Base-by-base conservation (phyloP, 306 rosid genomes). In the Notholithocarpus densiflorus region DNA sequence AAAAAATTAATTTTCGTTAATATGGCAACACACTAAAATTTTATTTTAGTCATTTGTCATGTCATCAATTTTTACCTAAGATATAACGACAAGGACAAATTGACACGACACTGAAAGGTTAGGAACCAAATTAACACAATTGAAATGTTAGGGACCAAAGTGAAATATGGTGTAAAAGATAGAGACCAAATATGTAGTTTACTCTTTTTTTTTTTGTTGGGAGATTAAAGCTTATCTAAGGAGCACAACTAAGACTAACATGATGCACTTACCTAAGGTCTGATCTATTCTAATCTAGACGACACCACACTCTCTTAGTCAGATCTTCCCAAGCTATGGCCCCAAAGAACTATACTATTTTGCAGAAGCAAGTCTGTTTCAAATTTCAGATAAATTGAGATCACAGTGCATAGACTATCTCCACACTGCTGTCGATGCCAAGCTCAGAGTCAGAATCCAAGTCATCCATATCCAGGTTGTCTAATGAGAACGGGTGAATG, bases 381-480 rank as follows among this genome's bases (percentile, higher is more conserved):
- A 56, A 73, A 26, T 74, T 56, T 80, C 20, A 29, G 71, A 76
- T 66, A 74, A 37, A 31, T 61, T 56, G 53, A 19, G 56, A 75
- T 85, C 82, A 92, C 55, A 91, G 84, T 68, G 98, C 98, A 84
- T 91, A 95, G 29, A 95, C 97, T 56, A 95, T 92, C 82, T 92
- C 98, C 78, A 94, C 98, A 29, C 98, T 95, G 86, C 98, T 95
- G 81, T 95, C 98, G 31, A 89, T 83, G 76, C 91, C 97, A 27
- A 90, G 98, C 79, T 95, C 94, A 14, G 89, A 92, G 64, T 92
- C 98, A 9, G 93, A 87, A 24, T 91, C 95, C 5, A 86, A 55
- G 71, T 94, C 92, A 34, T 92, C 97, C 85, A 79, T 56, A 26
- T 93, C 94, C 53, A 85, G 68, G 86, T 52, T 60, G 84, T 89